Conservation (phyloP, 148 eudicot genomes). For the Amaranthus palmeri region DNA sequence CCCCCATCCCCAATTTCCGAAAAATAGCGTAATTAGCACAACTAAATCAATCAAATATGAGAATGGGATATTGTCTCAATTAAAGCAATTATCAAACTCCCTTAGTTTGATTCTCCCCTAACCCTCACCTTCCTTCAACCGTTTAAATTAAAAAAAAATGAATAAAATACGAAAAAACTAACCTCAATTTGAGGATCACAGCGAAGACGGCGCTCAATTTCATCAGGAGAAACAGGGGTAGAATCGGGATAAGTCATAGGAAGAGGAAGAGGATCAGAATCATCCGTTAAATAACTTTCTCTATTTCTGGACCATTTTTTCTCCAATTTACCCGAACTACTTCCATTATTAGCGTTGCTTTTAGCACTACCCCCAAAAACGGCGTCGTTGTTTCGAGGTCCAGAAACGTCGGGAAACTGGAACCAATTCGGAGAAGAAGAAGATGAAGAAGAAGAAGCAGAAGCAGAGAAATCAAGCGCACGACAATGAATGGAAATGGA, state of each 20-base stretch:
- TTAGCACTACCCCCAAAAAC: slow-evolving; percentile 1
- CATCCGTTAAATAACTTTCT: slow-evolving; percentile 75
- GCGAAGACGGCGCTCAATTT: slow-evolving; percentile 54
- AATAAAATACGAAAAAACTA: neutral
- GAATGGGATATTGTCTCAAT: too few relatives aligned
- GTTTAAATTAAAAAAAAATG: neutral
- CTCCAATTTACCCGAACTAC: slow-evolving; percentile 39
- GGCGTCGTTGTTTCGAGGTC: slow-evolving; percentile 21
- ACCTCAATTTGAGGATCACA: slow-evolving; percentile 73
- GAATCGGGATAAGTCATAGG: slow-evolving; percentile 82
- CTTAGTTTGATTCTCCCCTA: too few relatives aligned
- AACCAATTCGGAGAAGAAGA: slow-evolving; percentile 38
- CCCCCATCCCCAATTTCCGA: neutral
- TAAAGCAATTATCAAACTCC: too few relatives aligned
- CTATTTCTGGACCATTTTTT: slow-evolving; percentile 60
- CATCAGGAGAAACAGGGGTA: slow-evolving; percentile 55
- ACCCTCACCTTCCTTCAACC: neutral
- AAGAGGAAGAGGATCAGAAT: slow-evolving; percentile 68
- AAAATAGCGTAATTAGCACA: neutral
- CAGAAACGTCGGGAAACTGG: slow-evolving; percentile 30
- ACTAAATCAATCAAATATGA: neutral
- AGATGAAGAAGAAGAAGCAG: slow-evolving; percentile 20
- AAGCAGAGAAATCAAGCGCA: slow-evolving; percentile 39
- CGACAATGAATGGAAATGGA: slow-evolving; percentile 31
- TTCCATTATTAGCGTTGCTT: neutral